Percentiles rank a stretch among this genome's conserved stretches.
Conservation (phyloP, 805 yeast genomes). For the Saturnispora halmiae region DNA sequence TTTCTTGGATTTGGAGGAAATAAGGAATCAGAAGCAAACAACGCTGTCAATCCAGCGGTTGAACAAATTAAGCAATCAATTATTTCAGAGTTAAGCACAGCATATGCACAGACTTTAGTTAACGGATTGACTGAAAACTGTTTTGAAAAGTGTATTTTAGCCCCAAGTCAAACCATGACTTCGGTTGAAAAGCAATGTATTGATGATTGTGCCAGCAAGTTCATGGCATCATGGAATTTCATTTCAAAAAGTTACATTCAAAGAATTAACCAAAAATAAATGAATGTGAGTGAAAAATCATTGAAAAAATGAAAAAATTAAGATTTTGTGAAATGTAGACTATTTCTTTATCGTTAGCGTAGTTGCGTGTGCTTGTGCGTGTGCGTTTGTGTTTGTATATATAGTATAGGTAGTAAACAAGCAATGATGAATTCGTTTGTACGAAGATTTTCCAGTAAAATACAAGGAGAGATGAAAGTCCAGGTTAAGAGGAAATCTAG, state of each 20-base stretch:
- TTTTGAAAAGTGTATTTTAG: conserved; percentile 64
- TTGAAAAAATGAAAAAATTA: not conserved
- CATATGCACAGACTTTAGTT: conserved; percentile 81
- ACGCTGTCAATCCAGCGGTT: conserved; percentile 31
- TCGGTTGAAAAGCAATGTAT: conserved; percentile 57
- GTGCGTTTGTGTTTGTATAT: too few relatives aligned
- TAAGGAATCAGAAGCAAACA: conserved; percentile 11
- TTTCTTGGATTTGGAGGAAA: conserved; percentile 26
- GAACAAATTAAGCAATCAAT: conserved; percentile 61
- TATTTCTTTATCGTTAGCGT: too few relatives aligned
- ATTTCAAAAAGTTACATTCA: conserved; percentile 68
- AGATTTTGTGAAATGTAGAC: too few relatives aligned
- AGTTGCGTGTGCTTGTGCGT: too few relatives aligned
- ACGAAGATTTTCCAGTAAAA: not conserved
- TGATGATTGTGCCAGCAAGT: conserved; percentile 72
- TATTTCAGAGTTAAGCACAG: conserved; percentile 78
- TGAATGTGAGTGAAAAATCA: not conserved
- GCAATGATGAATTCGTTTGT: not conserved
- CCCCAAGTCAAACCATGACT: conserved; percentile 40
- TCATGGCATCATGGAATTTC: conserved; percentile 85
- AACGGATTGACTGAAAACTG: conserved; percentile 81
- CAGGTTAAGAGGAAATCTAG: not conserved
- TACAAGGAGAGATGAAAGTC: not conserved
- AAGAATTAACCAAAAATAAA: conserved; percentile 38
- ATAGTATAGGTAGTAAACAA: too few relatives aligned